Evolutionary conservation across 768 basidiomycete genomes (phyloP), one percentile per base, ranked within the genome.

Genomic region (Atractiella rhizophila): DNA sequence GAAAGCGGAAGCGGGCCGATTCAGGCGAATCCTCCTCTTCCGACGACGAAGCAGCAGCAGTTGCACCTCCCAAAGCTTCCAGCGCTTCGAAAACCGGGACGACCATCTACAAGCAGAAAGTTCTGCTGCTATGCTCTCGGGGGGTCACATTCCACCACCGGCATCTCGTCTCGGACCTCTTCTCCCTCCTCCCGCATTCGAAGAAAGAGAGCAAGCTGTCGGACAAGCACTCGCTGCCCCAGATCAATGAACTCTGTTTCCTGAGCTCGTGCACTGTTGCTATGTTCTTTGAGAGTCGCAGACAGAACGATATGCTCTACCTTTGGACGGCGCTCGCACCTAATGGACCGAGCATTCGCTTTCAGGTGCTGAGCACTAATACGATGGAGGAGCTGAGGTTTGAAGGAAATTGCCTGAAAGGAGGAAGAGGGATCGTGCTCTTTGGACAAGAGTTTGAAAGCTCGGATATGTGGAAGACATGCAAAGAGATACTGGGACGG

Each of bases 361-460:
- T 94, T 66, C 91, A 96, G 55, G 88, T 94, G 13, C 86, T 91
- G 61, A 98, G 96, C 56, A 68, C 88, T 40, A 91, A 98, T 59
- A 98, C 91, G 31, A 96, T 96, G 91, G 91, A 96, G 62, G 91
- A 98, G 60, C 66, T 98, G 49, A 96, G 96, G 64, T 79, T 98
- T 86, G 88, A 85, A 6, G 91, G 91, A 25, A 96, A 98, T 59
- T 98, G 91, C 59, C 60, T 98, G 50, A 91, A 88, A 61, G 91
- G 91, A 15, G 80, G 79, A 54, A 64, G 91, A 39, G 88, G 86
- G 4, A 62, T 96, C 40, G 62, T 96, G 48, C 80, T 78, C 56
- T 98, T 98, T 57, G 86, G 91, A 60, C 69, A 73, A 45, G 70
- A 65, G 31, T 96, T 91, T 59, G 82, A 78, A 38, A 75, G 42